A percentile compares a stretch with the other conserved stretches of the same genome.
Evolutionary conservation across 2,329 filamentous ascomycete species (phyloP).

Genomic region (Cytospora mali): DNA sequence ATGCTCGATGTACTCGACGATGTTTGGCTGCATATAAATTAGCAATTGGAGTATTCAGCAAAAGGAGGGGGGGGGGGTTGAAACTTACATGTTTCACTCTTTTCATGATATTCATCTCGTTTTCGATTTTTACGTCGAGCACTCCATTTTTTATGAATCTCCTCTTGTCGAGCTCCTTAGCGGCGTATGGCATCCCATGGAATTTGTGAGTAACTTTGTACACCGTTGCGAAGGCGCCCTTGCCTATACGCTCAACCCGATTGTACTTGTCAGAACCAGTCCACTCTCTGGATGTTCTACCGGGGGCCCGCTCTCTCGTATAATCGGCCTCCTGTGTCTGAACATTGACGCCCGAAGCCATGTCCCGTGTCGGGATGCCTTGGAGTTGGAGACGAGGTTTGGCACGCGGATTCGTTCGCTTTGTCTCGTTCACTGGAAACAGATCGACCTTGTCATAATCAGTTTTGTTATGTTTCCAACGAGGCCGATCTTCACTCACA

Average conservation of each 20-base stretch:
- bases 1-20: conserved; percentile 89
- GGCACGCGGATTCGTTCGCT: conserved; percentile 6
- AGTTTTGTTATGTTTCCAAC: neutral
- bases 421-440: conserved; percentile 32
- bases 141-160: conserved; percentile 91
- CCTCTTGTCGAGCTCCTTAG: conserved; percentile 93
- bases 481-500: conserved; percentile 37
- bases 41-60: conserved; percentile 15
- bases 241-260: conserved; percentile 78
- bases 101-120: conserved; percentile 96
- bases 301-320: too few relatives aligned
- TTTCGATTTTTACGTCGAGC: conserved; percentile 88
- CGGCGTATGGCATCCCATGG: conserved; percentile 81
- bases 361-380: conserved; percentile 37
- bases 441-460: conserved; percentile 34
- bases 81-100: conserved; percentile 74
- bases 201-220: conserved; percentile 87
- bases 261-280: conserved; percentile 85
- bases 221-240: conserved; percentile 92
- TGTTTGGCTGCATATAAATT: conserved; percentile 67
- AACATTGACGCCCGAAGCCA: too few relatives aligned
- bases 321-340: conserved; percentile 39
- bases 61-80: neutral
- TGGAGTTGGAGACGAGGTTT: conserved; percentile 7
- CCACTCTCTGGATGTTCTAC: conserved; percentile 65